Base-by-base conservation (phyloP, 1,284 basidiomycete species). In the Trichosporon inkin region DNA sequence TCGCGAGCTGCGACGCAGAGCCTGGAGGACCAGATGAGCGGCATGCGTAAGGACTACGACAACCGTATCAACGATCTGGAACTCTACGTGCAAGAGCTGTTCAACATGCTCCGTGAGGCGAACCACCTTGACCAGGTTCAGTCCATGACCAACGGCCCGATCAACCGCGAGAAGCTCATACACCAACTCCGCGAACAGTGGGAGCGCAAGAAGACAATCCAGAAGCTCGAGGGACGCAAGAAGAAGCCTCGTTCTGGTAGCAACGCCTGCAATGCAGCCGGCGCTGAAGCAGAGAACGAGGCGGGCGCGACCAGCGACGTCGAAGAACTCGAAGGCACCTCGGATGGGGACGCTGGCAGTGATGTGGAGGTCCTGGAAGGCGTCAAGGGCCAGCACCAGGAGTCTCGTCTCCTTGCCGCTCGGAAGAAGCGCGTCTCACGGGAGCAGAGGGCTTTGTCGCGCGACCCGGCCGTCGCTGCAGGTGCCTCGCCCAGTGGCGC, bases 41-140 rank as follows among this genome's bases (percentile, higher is more conserved):
- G 85, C 52, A 90, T 95, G 81, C 89, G 88, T 72, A 79, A 80
- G 35, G 86, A 85, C 11, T 95, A 95, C 71, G 90, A 95, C 70
- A 89, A 92, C 63, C 86, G 88, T 63, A 90, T 97, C 60, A 83
- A 85, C 1, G 89, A 92, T 72, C 85, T 97, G 16, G 92, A 97
- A 74, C 83, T 88, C 7, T 91, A 96, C 80, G 94, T 95, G 63
- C 85, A 91, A 81, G 94, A 97, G 76, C 78, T 97, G 17, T 97
- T 95, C 81, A 84, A 88, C 66, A 94, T 95, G 89, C 81, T 96
- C 52, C 89, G 87, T 72, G 89, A 93, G 69, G 84, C 88, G 34
- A 86, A 87, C 34, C 85, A 86, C 63, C 86, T 88, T 7, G 86
- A 91, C 51, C 85, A 88, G 65, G 84, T 86, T 57, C 56, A 88